Base-by-base conservation (phyloP, 2,329 filamentous ascomycete species). In the Arthroderma sp. region DNA sequence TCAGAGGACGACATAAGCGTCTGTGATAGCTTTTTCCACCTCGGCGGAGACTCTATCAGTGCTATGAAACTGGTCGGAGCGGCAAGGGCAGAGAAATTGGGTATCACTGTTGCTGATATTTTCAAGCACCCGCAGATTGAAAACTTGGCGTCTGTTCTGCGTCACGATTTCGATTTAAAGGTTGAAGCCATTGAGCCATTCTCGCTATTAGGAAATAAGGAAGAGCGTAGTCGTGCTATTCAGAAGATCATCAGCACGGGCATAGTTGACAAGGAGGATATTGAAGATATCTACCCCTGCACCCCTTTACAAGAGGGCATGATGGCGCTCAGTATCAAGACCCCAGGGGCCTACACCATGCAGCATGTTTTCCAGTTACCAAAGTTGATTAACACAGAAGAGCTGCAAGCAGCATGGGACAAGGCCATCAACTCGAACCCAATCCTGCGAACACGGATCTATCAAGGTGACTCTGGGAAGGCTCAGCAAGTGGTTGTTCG, bases 401-500 rank as follows among this genome's bases (percentile, higher is more conserved):
- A 66, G 25, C 69, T 75, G 61, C 70, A 68, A 57, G 58, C 61
- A 5, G 70, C 73, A 1, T 76, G 72, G 68, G 65, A 72, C 44
- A 63, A 61, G 13, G 66, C 68, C 1, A 66, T 73, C 2, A 57
- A 64, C 8, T 66, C 68, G 13, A 63, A 67, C 25, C 67, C 70
- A 11, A 72, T 76, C 17, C 63, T 77, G 19, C 70, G 74, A 11
- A 76, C 73, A 7, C 66, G 73, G 8, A 64, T 71, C 21, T 63
- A 68, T 35, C 54, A 55, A 31, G 54, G 7, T 63, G 66, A 52
- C 58, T 65, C 38, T 11, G 69, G 51, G 15, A 54, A 38, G n/a
- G 33, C 51, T 23, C 51, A 54, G 31, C 62, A 62, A 47, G 64
- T 69, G 8, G 61, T 70, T 8, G 51, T 70, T 13, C 62, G 63